phyloP scores from a whole-genome alignment of 2,329 filamentous ascomycete species.

The Ophiostoma sp. region DNA sequence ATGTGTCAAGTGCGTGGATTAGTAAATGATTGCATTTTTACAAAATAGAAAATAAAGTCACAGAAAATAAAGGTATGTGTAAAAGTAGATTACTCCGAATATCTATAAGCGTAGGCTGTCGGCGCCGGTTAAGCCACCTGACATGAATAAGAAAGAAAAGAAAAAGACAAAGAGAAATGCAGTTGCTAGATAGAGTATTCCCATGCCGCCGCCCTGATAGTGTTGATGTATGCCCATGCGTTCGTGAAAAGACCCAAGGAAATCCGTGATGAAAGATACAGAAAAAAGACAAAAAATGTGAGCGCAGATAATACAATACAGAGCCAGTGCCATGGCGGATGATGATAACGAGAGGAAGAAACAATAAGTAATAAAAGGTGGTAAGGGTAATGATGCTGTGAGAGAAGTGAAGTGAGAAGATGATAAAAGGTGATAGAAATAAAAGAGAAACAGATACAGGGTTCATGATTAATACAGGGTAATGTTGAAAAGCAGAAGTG shows the following conservation, averaged over 20 bases:
- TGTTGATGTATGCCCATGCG: constrained; percentile 8
- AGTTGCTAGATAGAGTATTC: constrained; percentile 16
- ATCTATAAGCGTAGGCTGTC: constrained; percentile 7
- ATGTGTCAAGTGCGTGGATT: neutral
- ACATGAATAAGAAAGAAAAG: neutral
- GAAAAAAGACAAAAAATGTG: neutral
- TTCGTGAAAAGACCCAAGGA: constrained; percentile 16
- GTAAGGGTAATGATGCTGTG: neutral
- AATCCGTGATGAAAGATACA: neutral
- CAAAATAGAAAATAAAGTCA: too few species aligned
- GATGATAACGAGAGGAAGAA: neutral
- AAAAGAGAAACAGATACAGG: neutral
- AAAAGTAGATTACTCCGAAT: neutral
- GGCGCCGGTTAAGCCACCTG: neutral
- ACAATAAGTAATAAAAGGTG: constrained; percentile 1
- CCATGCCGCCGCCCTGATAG: constrained; percentile 14
- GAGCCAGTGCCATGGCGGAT: neutral
- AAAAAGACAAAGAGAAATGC: neutral
- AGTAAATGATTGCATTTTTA: neutral
- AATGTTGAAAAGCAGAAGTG: constrained; percentile 25
- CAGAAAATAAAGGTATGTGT: neutral
- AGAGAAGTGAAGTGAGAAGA: neutral
- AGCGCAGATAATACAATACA: neutral
- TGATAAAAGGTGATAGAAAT: neutral
- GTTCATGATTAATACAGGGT: constrained; percentile 30